Percentiles rank a stretch among this genome's conserved stretches.
Evolutionary conservation across 305 asterid genomes (phyloP).

Genomic region (Fraxinus latifolia): DNA sequence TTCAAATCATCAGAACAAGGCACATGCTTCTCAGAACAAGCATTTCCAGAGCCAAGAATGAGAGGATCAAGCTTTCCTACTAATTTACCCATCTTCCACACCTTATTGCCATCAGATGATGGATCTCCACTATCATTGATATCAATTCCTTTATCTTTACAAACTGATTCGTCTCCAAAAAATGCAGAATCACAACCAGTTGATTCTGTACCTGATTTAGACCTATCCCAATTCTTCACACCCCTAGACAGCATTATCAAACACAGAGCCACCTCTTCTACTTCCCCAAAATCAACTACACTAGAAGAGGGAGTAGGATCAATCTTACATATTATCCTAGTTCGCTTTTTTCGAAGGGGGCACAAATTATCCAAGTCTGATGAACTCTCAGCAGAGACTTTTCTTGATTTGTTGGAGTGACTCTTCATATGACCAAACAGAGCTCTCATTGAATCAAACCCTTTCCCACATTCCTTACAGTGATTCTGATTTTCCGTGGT

Average conservation of each 20-base stretch:
- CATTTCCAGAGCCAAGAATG: slow-evolving; percentile 3
- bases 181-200: slow-evolving; percentile 26
- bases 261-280: slow-evolving; percentile 54
- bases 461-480: slow-evolving; percentile 68
- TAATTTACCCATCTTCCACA: not conserved
- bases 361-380: slow-evolving; percentile 45
- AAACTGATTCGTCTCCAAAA: slow-evolving; percentile 37
- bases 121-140: slow-evolving; percentile 19
- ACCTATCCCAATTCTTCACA: slow-evolving; percentile 30
- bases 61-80: slow-evolving; percentile 8
- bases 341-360: slow-evolving; percentile 59
- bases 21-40: slow-evolving; percentile 25
- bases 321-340: slow-evolving; percentile 47
- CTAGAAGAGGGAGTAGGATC: slow-evolving; percentile 27
- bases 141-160: slow-evolving; percentile 12
- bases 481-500: slow-evolving; percentile 32
- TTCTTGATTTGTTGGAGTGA: slow-evolving; percentile 54
- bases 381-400: slow-evolving; percentile 28
- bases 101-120: slow-evolving; percentile 21
- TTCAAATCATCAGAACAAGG: slow-evolving; percentile 28
- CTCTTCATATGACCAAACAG: slow-evolving; percentile 86
- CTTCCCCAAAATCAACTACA: slow-evolving; percentile 41
- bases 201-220: slow-evolving; percentile 17
- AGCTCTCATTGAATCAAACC: slow-evolving; percentile 62
- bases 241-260: slow-evolving; percentile 72